Evolutionary conservation across 2,329 filamentous ascomycete species (phyloP).

Genomic region (Fusarium compactum): DNA sequence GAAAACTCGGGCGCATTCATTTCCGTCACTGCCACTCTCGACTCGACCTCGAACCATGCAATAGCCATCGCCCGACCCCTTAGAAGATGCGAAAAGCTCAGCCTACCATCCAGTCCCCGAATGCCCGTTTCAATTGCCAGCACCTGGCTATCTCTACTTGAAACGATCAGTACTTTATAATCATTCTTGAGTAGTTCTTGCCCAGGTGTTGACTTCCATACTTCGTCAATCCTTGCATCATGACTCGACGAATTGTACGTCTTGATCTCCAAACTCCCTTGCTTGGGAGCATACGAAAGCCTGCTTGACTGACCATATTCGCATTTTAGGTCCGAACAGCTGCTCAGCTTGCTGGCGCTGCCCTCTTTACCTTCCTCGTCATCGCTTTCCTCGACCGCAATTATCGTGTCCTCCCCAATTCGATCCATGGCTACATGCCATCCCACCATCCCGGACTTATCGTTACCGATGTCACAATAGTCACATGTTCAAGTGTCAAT

Average conservation of each 20-base stretch:
- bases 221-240: constrained; percentile 39
- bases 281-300: not conserved
- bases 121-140: constrained; percentile 35
- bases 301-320: constrained; percentile 14
- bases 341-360: constrained; percentile 78
- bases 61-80: constrained; percentile 39
- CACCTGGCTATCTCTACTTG: constrained; percentile 33
- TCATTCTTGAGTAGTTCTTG: not conserved
- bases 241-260: constrained; percentile 56
- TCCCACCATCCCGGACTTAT: constrained; percentile 86
- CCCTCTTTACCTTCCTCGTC: constrained; percentile 75
- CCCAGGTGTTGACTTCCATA: constrained; percentile 4
- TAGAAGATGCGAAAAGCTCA: constrained; percentile 48
- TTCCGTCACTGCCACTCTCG: not conserved
- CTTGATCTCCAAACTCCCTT: not conserved
- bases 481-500: constrained; percentile 80
- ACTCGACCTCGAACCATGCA: constrained; percentile 39
- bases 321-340: constrained; percentile 70
- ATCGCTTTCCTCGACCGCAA: constrained; percentile 88
- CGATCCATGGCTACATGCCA: constrained; percentile 88
- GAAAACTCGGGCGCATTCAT: constrained; percentile 10
- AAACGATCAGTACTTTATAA: constrained; percentile 31
- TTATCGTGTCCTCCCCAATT: constrained; percentile 86
- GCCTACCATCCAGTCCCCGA: constrained; percentile 33
- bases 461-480: constrained; percentile 86